Percentiles rank a stretch among this genome's conserved stretches.
Conservation (phyloP, 192 early-diverging fungal species). For the Chytriomyces hyalinus region DNA sequence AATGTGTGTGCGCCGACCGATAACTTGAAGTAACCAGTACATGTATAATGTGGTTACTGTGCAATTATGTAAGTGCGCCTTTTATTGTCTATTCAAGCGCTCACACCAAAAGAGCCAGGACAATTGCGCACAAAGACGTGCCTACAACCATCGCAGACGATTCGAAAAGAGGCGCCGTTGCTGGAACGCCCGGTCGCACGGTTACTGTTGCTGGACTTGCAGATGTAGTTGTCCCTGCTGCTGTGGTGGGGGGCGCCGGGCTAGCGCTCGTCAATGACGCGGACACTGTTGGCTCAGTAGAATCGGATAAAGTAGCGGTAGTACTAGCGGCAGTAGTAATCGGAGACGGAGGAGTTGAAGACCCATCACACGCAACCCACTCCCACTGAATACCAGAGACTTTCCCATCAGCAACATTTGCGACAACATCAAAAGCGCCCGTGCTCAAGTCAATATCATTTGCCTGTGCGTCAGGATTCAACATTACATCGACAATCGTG, state of each 20-base stretch:
- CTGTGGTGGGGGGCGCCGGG: neutral
- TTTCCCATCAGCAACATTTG: neutral
- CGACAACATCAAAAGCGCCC: neutral
- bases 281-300: neutral
- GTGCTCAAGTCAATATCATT: constrained; percentile 11
- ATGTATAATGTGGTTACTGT: no score
- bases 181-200: neutral
- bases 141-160: no score
- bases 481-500: constrained; percentile 26
- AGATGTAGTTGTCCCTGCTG: neutral
- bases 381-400: neutral
- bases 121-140: no score
- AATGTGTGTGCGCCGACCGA: no score
- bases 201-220: neutral
- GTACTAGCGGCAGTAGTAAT: neutral
- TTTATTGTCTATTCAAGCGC: no score
- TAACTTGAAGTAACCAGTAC: no score
- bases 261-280: neutral
- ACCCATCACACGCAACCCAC: neutral
- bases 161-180: no score
- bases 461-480: constrained; percentile 2
- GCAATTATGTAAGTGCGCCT: no score
- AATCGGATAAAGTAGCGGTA: neutral
- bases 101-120: no score
- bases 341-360: neutral